These are phyloP conservation scores for Leccinum fuscescens DNA, from an alignment of 1,284 basidiomycete species.

Conservation along the genomic window DNA sequence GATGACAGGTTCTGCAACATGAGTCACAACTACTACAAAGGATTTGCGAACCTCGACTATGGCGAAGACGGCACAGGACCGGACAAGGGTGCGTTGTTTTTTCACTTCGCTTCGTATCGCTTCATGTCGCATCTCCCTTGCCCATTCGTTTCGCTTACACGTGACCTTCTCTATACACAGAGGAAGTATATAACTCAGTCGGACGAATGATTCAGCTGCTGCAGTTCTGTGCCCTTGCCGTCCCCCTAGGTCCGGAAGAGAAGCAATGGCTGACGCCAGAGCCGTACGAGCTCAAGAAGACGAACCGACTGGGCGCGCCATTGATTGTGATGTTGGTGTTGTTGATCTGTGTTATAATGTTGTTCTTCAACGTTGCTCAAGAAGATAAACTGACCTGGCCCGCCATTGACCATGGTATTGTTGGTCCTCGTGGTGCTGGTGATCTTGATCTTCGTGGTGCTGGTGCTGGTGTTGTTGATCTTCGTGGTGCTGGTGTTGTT, in stretches of 20 bases:
- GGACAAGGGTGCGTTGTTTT: not conserved
- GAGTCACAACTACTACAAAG: slow-evolving; percentile 21
- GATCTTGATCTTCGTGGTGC: not conserved
- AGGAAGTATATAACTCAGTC: slow-evolving; percentile 27
- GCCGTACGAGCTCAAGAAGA: slow-evolving; percentile 14
- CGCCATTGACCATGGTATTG: not conserved
- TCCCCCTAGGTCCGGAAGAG: slow-evolving; percentile 13
- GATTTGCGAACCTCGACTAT: slow-evolving; percentile 16
- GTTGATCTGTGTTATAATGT: slow-evolving; percentile 42
- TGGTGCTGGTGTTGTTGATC: not conserved
- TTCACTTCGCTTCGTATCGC: not conserved
- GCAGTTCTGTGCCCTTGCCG: slow-evolving; percentile 8
- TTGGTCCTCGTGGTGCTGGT: not conserved
- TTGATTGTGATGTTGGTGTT: slow-evolving; percentile 30
- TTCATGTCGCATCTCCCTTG: not conserved
- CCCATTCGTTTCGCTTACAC: not conserved
- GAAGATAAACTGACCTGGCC: not conserved
- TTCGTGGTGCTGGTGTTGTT: not conserved
- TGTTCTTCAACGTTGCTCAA: not conserved
- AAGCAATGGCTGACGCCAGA: slow-evolving; percentile 7
- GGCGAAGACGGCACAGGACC: slow-evolving; percentile 3
- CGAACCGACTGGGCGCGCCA: not conserved
- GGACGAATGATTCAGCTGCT: slow-evolving; percentile 24
- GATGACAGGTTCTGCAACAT: slow-evolving; percentile 17
- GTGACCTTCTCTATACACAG: slow-evolving; percentile 8